Percentiles rank a stretch among this genome's conserved stretches.
These are phyloP conservation scores for Plasmodium vivax DNA, from an alignment of 169 alveolate genomes.

Conservation along the genomic window DNA sequence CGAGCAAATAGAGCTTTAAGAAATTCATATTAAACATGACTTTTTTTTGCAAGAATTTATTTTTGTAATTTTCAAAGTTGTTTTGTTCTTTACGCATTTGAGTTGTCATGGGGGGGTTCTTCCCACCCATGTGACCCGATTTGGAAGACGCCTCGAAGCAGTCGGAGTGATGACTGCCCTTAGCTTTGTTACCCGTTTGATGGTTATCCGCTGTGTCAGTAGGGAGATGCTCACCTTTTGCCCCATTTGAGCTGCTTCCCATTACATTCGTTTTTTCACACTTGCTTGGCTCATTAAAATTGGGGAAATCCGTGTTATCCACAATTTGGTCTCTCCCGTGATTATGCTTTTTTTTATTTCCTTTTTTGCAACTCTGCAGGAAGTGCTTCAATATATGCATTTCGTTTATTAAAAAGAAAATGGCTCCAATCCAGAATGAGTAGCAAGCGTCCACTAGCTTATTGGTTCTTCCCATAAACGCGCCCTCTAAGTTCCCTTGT, in stretches of 20 bases:
- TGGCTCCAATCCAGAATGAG: slow-evolving; percentile 96
- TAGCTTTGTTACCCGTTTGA: neutral
- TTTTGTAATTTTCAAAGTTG: slow-evolving; percentile 66
- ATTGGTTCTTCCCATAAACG: slow-evolving; percentile 98
- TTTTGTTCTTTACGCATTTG: slow-evolving; percentile 1
- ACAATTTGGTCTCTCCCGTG: slow-evolving; percentile 65
- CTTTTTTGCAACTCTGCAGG: neutral
- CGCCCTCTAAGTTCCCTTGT: slow-evolving; percentile 93
- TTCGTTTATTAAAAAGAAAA: slow-evolving; percentile 86
- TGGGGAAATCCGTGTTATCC: slow-evolving; percentile 20
- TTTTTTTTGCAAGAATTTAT: slow-evolving; percentile 73
- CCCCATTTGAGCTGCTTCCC: slow-evolving; percentile 78
- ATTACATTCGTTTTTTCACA: slow-evolving; percentile 36
- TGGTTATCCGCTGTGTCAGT: neutral
- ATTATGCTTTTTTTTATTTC: slow-evolving; percentile 46
- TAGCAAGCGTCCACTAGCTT: slow-evolving; percentile 97
- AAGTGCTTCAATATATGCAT: slow-evolving; percentile 62
- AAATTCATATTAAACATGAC: slow-evolving; percentile 76
- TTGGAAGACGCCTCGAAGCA: neutral
- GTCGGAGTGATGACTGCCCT: neutral
- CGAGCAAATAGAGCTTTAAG: slow-evolving; percentile 74
- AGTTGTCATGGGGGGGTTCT: neutral
- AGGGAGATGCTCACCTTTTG: slow-evolving; percentile 50
- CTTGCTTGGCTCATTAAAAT: neutral
- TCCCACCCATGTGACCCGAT: neutral